phyloP scores from a whole-genome alignment of 768 basidiomycete genomes.

The Suillus weaverae region DNA sequence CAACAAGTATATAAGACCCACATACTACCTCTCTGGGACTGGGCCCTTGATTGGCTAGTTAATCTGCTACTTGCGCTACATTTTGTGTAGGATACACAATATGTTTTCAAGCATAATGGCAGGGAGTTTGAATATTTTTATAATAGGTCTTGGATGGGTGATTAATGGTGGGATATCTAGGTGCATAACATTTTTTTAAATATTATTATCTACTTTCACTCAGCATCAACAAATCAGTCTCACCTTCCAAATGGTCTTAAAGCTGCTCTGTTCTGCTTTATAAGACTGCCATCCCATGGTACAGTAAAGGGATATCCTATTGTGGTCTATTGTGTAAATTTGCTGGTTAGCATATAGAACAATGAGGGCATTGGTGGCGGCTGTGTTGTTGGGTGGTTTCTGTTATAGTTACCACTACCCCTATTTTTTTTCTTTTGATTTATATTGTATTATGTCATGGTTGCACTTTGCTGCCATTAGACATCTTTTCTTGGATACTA shows the following conservation, averaged over 20 bases:
- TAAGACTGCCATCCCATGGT: constrained; percentile 15
- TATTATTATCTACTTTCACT: too few relatives aligned
- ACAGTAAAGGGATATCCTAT: constrained; percentile 23
- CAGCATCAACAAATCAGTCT: too few relatives aligned
- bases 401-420: too few relatives aligned
- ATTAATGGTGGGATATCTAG: constrained; percentile 38
- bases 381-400: constrained; percentile 16
- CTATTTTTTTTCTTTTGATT: too few relatives aligned
- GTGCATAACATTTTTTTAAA: constrained; percentile 18
- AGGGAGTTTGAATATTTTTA: constrained; percentile 26
- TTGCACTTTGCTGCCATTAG: too few relatives aligned
- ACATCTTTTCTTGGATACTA: too few relatives aligned
- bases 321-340: constrained; percentile 13
- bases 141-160: constrained; percentile 38
- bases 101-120: constrained; percentile 27
- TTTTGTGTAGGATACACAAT: constrained; percentile 35
- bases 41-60: constrained; percentile 5
- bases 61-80: constrained; percentile 5
- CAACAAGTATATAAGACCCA: background rate
- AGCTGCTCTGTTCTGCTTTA: constrained; percentile 6
- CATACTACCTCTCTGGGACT: constrained; percentile 6
- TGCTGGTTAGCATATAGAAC: constrained; percentile 16
- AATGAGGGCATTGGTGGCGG: constrained; percentile 18
- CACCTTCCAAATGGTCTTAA: constrained; percentile 4
- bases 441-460: too few relatives aligned